Evolutionary conservation across 2,329 filamentous ascomycete genomes (phyloP).

Genomic region (Venturia aucupariae): DNA sequence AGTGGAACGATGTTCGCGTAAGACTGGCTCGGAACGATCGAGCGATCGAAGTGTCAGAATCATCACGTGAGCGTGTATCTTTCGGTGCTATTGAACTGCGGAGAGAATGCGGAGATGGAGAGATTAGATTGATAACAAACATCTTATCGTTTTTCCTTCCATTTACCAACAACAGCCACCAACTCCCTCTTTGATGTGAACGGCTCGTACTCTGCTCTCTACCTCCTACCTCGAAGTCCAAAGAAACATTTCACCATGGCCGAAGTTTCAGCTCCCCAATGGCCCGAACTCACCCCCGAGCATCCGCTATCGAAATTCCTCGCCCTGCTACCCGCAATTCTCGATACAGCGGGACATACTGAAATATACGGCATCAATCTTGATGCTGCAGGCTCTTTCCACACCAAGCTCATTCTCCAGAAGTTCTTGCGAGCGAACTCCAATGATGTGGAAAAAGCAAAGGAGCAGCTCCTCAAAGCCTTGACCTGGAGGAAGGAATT

Average conservation of each 20-base stretch:
- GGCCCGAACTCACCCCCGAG: conserved; percentile 29
- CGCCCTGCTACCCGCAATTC: conserved; percentile 48
- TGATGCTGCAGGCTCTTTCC: conserved; percentile 37
- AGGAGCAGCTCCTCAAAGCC: conserved; percentile 68
- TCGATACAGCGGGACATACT: conserved; percentile 48
- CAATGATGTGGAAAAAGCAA: conserved; percentile 62
- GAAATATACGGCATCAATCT: conserved; percentile 87
- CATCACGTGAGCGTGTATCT: too few species aligned
- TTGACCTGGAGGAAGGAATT: conserved; percentile 74
- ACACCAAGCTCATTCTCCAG: conserved; percentile 75
- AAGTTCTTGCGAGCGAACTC: conserved; percentile 91
- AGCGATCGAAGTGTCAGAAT: background rate
- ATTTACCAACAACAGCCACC: background rate
- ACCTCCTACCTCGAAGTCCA: background rate
- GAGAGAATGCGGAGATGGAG: background rate
- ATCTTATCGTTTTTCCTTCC: background rate
- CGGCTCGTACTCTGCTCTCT: background rate
- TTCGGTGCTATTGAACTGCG: too few species aligned
- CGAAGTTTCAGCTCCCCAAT: conserved; percentile 15
- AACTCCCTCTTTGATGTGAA: background rate
- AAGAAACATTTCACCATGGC: background rate
- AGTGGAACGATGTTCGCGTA: background rate
- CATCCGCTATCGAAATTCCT: conserved; percentile 48
- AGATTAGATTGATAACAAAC: conserved; percentile 1
- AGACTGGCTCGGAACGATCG: background rate